These are phyloP conservation scores for Akanthomyces muscarius DNA, from an alignment of 2,329 filamentous ascomycete species.

Conservation along the genomic window DNA sequence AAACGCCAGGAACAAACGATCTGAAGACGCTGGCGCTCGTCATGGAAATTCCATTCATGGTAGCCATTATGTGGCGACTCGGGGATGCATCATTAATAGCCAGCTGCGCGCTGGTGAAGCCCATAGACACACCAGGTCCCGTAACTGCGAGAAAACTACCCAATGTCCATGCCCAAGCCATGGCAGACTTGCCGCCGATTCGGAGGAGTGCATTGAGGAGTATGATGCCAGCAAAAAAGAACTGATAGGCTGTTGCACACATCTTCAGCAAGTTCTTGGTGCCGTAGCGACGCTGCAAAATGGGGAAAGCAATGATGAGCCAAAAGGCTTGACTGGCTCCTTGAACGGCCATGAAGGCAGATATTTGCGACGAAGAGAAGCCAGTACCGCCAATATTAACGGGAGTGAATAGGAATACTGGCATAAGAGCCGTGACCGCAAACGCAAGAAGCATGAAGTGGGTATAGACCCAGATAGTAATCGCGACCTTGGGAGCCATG, in stretches of 20 bases:
- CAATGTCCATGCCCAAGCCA: constrained; percentile 51
- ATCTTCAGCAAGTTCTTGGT: constrained; percentile 60
- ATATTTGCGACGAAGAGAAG: constrained; percentile 60
- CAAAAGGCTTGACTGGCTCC: constrained; percentile 66
- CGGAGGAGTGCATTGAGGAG: constrained; percentile 46
- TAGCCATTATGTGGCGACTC: constrained; percentile 59
- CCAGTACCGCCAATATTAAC: constrained; percentile 60
- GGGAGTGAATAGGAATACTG: constrained; percentile 65
- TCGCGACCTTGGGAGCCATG: constrained; percentile 59
- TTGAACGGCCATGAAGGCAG: constrained; percentile 58
- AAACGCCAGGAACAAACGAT: constrained; percentile 61
- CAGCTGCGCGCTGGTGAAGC: constrained; percentile 67
- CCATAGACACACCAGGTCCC: constrained; percentile 62
- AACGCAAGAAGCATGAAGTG: constrained; percentile 67
- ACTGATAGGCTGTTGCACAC: constrained; percentile 54
- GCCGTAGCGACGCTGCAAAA: constrained; percentile 61
- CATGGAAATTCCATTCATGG: constrained; percentile 60
- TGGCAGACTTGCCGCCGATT: constrained; percentile 33
- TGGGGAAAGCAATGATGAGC: constrained; percentile 67
- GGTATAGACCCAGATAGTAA: constrained; percentile 61
- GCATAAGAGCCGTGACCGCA: constrained; percentile 65
- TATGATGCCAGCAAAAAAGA: constrained; percentile 59
- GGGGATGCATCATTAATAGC: constrained; percentile 72
- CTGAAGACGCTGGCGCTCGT: constrained; percentile 59
- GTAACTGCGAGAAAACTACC: constrained; percentile 40